Conservation (phyloP, 768 basidiomycete species). For the Pisolithus marmoratus region DNA sequence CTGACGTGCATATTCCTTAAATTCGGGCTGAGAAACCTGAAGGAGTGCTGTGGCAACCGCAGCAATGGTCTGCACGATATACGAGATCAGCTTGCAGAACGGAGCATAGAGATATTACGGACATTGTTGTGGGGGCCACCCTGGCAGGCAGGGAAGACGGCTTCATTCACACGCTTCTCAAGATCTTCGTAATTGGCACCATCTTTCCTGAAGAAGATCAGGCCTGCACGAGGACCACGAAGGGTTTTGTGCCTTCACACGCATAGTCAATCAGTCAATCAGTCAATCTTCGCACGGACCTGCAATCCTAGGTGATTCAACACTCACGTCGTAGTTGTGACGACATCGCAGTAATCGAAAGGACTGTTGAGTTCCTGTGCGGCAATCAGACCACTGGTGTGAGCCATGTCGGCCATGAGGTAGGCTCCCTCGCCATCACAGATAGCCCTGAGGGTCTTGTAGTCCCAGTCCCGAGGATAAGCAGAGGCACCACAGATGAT, state of each 20-base stretch:
- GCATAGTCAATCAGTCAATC: not conserved
- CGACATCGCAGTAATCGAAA: constrained; percentile 95
- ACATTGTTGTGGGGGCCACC: constrained; percentile 99
- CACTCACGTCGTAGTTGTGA: constrained; percentile 91
- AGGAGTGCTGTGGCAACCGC: constrained; percentile 89
- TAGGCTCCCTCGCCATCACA: constrained; percentile 86
- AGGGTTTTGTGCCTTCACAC: constrained; percentile 89
- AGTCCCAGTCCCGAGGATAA: constrained; percentile 99
- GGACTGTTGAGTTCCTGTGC: constrained; percentile 87
- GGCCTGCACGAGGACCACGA: constrained; percentile 93
- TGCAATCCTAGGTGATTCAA: not conserved
- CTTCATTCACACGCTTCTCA: constrained; percentile 95
- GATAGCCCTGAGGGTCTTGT: constrained; percentile 70
- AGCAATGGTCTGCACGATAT: constrained; percentile 71
- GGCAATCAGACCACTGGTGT: constrained; percentile 93
- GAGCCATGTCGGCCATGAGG: constrained; percentile 96
- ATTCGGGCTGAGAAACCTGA: constrained; percentile 86
- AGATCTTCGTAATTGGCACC: constrained; percentile 75
- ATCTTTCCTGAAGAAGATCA: constrained; percentile 98
- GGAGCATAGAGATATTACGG: constrained; percentile 17
- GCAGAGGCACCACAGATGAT: constrained; percentile 98
- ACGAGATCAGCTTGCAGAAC: not conserved
- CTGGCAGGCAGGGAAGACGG: constrained; percentile 99
- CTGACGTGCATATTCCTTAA: constrained; percentile 89
- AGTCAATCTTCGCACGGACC: not conserved